Evolutionary conservation across 2,329 filamentous ascomycete species (phyloP).

Genomic region (Neoarthrinium moseri): DNA sequence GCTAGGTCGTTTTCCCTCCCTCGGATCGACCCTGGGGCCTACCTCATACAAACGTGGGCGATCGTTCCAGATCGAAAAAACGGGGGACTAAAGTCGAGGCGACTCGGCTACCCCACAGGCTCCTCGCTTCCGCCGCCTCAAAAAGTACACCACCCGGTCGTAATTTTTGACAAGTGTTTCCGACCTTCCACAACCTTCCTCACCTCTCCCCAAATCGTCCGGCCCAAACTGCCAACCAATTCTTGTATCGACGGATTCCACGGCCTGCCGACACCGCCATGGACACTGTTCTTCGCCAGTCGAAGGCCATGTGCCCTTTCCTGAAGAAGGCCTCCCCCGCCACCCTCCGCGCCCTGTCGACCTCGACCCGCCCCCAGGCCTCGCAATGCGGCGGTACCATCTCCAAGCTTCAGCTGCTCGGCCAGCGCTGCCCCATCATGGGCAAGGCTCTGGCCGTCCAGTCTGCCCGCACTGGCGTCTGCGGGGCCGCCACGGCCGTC

Average conservation of each 20-base stretch:
- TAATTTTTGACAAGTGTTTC: background rate
- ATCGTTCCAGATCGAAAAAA: background rate
- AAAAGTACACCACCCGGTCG: background rate
- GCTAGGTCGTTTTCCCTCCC: too few relatives aligned
- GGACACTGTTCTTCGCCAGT: constrained; percentile 94
- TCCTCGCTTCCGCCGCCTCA: background rate
- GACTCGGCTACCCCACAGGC: background rate
- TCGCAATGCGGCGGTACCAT: constrained; percentile 87
- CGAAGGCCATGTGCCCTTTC: constrained; percentile 96
- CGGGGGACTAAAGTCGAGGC: too few relatives aligned
- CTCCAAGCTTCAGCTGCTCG: constrained; percentile 93
- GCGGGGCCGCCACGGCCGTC: constrained; percentile 40
- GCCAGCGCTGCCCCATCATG: constrained; percentile 96
- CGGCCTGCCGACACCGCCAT: constrained; percentile 62
- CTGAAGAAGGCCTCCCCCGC: constrained; percentile 91
- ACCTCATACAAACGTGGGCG: background rate
- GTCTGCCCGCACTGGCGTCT: constrained; percentile 52
- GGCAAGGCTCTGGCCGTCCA: constrained; percentile 94
- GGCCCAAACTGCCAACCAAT: background rate
- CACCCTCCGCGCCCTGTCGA: constrained; percentile 85
- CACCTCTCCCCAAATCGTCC: background rate
- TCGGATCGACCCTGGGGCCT: constrained; percentile 6
- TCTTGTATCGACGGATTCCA: too few relatives aligned
- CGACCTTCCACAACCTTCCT: background rate
- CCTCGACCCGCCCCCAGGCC: constrained; percentile 62